Conservation (phyloP, 2,329 filamentous ascomycete species). For the Xylariaceae sp. region DNA sequence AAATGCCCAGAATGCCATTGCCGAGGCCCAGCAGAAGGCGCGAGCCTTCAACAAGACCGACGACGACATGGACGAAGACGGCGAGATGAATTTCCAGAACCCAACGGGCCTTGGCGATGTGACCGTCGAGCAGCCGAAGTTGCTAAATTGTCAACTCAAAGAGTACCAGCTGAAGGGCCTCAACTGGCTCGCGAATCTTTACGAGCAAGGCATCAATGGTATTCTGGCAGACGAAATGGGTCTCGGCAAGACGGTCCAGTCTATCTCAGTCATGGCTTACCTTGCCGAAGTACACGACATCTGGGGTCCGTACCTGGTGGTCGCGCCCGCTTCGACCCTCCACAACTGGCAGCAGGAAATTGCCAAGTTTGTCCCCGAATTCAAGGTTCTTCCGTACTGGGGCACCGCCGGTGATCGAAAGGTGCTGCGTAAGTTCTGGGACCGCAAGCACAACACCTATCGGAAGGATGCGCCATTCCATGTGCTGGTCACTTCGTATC, state of each 20-base stretch:
- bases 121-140: conserved; percentile 90
- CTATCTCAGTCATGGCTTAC: conserved; percentile 98
- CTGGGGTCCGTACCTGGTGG: conserved; percentile 96
- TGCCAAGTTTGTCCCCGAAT: conserved; percentile 85
- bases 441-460: conserved; percentile 96
- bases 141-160: conserved; percentile 92
- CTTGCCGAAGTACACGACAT: conserved; percentile 96
- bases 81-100: conserved; percentile 99
- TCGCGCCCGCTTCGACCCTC: conserved; percentile 91
- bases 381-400: conserved; percentile 98
- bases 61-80: conserved; percentile 79
- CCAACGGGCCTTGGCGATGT: conserved; percentile 93
- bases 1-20: conserved; percentile 93
- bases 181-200: conserved; percentile 98
- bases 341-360: conserved; percentile 99
- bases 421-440: conserved; percentile 97
- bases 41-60: conserved; percentile 84
- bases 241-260: conserved; percentile 98
- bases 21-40: conserved; percentile 90
- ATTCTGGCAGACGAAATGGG: conserved; percentile 99
- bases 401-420: conserved; percentile 93
- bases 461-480: conserved; percentile 92
- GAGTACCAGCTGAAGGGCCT: conserved; percentile 99
- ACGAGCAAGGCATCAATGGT: conserved; percentile 99
- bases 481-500: conserved; percentile 94